Percentiles rank a stretch among this genome's conserved stretches.
Evolutionary conservation across 164 flowering plant genomes (phyloP).

Genomic region (grape (Vitis vinifera)): DNA sequence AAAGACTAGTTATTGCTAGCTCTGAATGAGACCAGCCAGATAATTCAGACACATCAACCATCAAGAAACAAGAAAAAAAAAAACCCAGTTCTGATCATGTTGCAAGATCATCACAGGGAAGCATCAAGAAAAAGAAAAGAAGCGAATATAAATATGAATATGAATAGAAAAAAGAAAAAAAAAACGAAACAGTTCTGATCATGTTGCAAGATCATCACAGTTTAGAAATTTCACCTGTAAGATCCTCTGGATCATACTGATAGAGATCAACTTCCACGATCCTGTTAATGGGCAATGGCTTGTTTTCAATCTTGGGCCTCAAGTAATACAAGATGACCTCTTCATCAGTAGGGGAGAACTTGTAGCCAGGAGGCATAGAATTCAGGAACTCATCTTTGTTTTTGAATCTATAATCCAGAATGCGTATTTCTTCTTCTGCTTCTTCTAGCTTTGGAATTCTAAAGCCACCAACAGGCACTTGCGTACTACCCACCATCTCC

Average conservation of each 20-base stretch:
- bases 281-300: constrained; percentile 3
- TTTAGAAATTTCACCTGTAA: constrained; percentile 5
- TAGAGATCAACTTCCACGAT: constrained; percentile 10
- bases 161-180: not conserved
- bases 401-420: too few species aligned
- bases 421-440: too few species aligned
- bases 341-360: constrained; percentile 9
- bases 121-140: not conserved
- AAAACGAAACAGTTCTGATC: too few species aligned
- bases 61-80: too few species aligned
- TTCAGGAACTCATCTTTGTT: not conserved
- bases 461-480: too few species aligned
- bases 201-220: not conserved
- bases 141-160: not conserved
- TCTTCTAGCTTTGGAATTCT: too few species aligned
- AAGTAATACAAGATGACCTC: constrained; percentile 13
- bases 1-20: too few species aligned
- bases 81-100: not conserved
- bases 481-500: too few species aligned
- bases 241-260: not conserved
- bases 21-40: too few species aligned
- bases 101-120: not conserved
- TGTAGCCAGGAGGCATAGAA: constrained; percentile 6
- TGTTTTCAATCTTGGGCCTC: not conserved
- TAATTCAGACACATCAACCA: too few species aligned